Evolutionary conservation across 2,329 filamentous ascomycete species (phyloP), one percentile per base, ranked within the genome.

Genomic region (Alternaria tenuissima): DNA sequence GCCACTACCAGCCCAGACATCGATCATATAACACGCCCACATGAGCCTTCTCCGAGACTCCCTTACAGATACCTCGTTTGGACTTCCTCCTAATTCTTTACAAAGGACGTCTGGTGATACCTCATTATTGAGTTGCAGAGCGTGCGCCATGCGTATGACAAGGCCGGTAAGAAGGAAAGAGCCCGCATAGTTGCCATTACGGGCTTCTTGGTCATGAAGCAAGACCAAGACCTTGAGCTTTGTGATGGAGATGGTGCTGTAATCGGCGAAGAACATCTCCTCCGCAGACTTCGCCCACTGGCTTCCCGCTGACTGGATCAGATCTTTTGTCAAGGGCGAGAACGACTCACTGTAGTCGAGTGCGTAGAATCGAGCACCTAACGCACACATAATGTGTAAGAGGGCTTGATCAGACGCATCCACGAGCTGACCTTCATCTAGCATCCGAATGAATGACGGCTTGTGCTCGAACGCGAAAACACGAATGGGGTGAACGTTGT

Each of bases 1-100:
- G 9, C 73, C 73, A 56, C 73, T 75, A 11, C 73, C 73, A 38
- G 73, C 73, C 73, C 73, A 76, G 9, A 76, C 72, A 57, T 76
- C 73, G 39, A 76, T 70, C 72, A 76, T 73, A 53, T 75, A 76
- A 49, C 73, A 76, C 9, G 73, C 72, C 73, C 73, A 76, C 73
- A 76, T 76, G 9, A 76, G 49, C n/a, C 73, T 60, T 54, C 73
- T 64, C n/a, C 69, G 63, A 20, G 70, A 74, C 38, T 76, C 73
- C 58, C 67, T 60, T 28, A 72, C 64, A 7, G 73, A 74, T 3
- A 71, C 66, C 53, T 76, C 73, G 42, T 75, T 76, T 1, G 71
- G 68, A 26, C 64, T 68, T 14, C 64, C 60, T 9, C 68, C 62
- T 12, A 73, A 62, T 38, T 71, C 65, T 56, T 71, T 73, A 46